A percentile compares a stretch with the other conserved stretches of the same genome.
Conservation (phyloP, 2,329 filamentous ascomycete species). For the Mycosphaerella arachidis region DNA sequence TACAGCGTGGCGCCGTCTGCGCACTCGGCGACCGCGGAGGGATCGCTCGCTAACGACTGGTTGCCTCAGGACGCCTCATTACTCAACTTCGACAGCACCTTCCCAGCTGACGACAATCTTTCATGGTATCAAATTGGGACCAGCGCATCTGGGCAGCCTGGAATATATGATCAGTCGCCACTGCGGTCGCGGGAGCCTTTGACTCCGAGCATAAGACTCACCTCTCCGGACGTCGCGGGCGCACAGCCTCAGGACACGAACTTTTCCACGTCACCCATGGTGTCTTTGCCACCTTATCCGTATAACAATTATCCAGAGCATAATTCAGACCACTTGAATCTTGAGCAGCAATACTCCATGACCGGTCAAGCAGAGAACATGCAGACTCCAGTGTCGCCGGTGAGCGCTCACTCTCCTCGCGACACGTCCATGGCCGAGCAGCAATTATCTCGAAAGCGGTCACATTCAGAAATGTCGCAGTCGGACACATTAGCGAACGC, state of each 20-base stretch:
- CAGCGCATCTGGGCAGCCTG: slow-evolving; percentile 4
- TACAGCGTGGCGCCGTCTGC: slow-evolving; percentile 2
- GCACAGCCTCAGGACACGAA: slow-evolving; percentile 25
- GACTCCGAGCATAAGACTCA: slow-evolving; percentile 25
- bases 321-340: slow-evolving; percentile 4
- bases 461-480: slow-evolving; percentile 29
- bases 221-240: slow-evolving; percentile 11
- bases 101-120: slow-evolving; percentile 5
- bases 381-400: slow-evolving; percentile 24
- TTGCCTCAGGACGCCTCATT: slow-evolving; percentile 15
- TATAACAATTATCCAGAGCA: slow-evolving; percentile 9
- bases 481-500: slow-evolving; percentile 5
- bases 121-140: neutral
- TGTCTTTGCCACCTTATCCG: slow-evolving; percentile 17
- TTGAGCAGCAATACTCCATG: slow-evolving; percentile 15
- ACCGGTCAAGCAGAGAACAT: slow-evolving; percentile 18
- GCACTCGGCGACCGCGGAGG: slow-evolving; percentile 1
- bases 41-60: slow-evolving; percentile 1
- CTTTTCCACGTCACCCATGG: slow-evolving; percentile 16
- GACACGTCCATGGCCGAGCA: slow-evolving; percentile 19
- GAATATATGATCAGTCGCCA: slow-evolving; percentile 6
- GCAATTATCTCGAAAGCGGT: slow-evolving; percentile 26
- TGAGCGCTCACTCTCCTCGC: slow-evolving; percentile 25
- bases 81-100: slow-evolving; percentile 9
- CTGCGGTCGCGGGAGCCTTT: slow-evolving; percentile 10